Evolutionary conservation across 1,139 yeast genomes (phyloP).

Genomic region (Lodderomyces parapsilosis): DNA sequence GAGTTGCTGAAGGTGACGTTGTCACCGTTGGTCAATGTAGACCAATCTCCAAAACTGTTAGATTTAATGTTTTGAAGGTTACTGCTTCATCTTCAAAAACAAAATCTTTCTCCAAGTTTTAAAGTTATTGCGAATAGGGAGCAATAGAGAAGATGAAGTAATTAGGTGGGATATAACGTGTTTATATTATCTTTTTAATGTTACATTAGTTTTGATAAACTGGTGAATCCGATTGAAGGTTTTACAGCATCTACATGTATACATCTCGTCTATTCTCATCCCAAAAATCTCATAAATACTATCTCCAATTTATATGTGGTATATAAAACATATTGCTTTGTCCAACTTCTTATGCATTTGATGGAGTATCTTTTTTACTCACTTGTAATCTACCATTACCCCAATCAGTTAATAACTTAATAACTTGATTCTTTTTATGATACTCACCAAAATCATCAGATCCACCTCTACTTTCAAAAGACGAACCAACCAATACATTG

Average conservation of each 20-base stretch:
- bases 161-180: not conserved
- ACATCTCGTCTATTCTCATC: no score
- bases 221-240: no score
- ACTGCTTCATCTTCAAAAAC: constrained; percentile 85
- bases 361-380: constrained; percentile 55
- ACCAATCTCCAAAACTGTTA: constrained; percentile 99
- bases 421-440: constrained; percentile 56
- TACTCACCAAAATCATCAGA: constrained; percentile 72
- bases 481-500: constrained; percentile 60
- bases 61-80: constrained; percentile 99
- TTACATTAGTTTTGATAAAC: constrained; percentile 21
- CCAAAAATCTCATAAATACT: no score
- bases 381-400: constrained; percentile 57
- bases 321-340: no score
- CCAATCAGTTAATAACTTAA: constrained; percentile 55
- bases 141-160: not conserved
- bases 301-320: no score
- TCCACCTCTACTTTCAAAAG: constrained; percentile 62
- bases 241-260: no score
- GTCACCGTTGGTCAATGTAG: constrained; percentile 99
- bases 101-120: constrained; percentile 96
- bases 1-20: constrained; percentile 98
- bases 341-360: constrained; percentile 33
- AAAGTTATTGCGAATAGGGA: constrained; percentile 28
- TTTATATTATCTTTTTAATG: constrained; percentile 19